phyloP scores from a whole-genome alignment of 176 grass and related monocot genomes.

The Eremochloa ophiuroides region DNA sequence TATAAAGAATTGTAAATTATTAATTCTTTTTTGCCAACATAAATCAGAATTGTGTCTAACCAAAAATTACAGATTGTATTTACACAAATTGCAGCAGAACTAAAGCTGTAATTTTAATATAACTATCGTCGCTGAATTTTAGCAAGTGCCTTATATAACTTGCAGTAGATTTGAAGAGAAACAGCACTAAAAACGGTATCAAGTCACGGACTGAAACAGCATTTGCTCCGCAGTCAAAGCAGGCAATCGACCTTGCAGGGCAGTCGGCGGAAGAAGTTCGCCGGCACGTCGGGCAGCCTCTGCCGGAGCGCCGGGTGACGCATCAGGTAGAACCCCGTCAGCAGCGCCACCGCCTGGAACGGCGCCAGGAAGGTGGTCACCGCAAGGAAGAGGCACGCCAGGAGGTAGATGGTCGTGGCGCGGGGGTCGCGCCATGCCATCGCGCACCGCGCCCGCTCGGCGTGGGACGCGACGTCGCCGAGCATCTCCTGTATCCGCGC shows the following conservation, averaged over 20 bases:
- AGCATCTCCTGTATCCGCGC: constrained; percentile 74
- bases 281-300: constrained; percentile 47
- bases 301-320: constrained; percentile 61
- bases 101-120: too few species aligned
- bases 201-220: background rate
- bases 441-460: constrained; percentile 44
- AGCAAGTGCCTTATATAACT: too few species aligned
- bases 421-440: constrained; percentile 67
- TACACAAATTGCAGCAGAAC: too few species aligned
- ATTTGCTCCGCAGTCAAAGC: constrained; percentile 15
- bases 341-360: constrained; percentile 60
- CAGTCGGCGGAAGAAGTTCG: constrained; percentile 65
- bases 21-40: too few species aligned
- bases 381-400: constrained; percentile 43
- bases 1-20: too few species aligned
- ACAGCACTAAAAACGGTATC: background rate
- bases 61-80: too few species aligned
- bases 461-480: constrained; percentile 60
- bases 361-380: constrained; percentile 45
- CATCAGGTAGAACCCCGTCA: constrained; percentile 62
- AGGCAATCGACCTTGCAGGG: constrained; percentile 74
- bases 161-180: background rate
- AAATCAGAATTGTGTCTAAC: too few species aligned
- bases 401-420: constrained; percentile 57
- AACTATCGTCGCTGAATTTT: too few species aligned